Evolutionary conservation across 2,329 filamentous ascomycete genomes (phyloP).

Genomic region (Scedosporium aurantiacum): DNA sequence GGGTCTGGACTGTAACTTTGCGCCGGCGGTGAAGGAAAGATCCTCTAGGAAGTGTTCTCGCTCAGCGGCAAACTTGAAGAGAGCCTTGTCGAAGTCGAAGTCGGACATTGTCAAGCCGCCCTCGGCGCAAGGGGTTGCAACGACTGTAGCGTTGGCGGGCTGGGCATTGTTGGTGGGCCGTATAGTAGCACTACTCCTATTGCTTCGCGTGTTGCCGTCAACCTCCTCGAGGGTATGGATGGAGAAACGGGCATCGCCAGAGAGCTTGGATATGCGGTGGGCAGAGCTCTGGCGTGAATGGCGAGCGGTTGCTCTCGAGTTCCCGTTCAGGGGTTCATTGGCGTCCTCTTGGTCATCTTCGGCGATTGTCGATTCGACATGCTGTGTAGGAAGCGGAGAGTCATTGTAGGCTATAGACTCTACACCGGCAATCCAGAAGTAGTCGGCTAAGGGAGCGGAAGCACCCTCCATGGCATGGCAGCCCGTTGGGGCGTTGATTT

Average conservation of each 20-base stretch:
- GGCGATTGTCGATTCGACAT: slow-evolving; percentile 46
- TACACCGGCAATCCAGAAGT: slow-evolving; percentile 66
- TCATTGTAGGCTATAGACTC: slow-evolving; percentile 57
- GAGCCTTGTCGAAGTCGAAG: slow-evolving; percentile 86
- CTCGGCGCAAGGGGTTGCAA: background rate
- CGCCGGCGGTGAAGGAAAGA: slow-evolving; percentile 76
- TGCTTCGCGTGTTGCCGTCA: slow-evolving; percentile 47
- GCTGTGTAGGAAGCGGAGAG: slow-evolving; percentile 18
- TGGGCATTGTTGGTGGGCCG: slow-evolving; percentile 26
- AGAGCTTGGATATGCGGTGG: slow-evolving; percentile 45
- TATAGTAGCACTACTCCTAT: slow-evolving; percentile 56
- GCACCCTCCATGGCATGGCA: slow-evolving; percentile 41
- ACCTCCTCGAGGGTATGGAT: slow-evolving; percentile 45
- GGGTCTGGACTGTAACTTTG: slow-evolving; percentile 57
- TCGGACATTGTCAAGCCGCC: slow-evolving; percentile 30
- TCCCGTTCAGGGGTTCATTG: slow-evolving; percentile 18
- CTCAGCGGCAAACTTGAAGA: slow-evolving; percentile 92
- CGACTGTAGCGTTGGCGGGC: background rate
- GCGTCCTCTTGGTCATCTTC: slow-evolving; percentile 49
- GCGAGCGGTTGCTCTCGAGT: slow-evolving; percentile 31
- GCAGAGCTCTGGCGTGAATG: slow-evolving; percentile 52
- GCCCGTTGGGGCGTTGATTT: background rate
- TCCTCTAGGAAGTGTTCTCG: slow-evolving; percentile 89
- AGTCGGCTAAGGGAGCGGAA: slow-evolving; percentile 58
- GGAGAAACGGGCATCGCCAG: slow-evolving; percentile 38